A percentile compares a stretch with the other conserved stretches of the same genome.
phyloP scores from a whole-genome alignment of 306 rosid species.

The Medicago ruthenica region DNA sequence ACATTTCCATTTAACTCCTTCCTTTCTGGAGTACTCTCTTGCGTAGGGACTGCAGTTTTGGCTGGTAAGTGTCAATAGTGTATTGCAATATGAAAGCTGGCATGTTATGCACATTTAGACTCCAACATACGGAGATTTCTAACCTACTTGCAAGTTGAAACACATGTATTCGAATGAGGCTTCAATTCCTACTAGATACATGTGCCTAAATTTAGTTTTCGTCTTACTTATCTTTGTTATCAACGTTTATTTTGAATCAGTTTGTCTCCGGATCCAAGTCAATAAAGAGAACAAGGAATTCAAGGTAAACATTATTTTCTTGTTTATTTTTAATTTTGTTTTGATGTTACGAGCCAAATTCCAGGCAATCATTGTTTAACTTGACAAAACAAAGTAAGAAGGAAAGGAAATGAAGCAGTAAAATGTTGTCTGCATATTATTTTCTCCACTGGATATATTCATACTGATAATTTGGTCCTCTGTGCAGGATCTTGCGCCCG shows the following conservation, averaged over 20 bases:
- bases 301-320: constrained; percentile 60
- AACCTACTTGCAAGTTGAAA: background rate
- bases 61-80: constrained; percentile 69
- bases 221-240: constrained; percentile 33
- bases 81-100: background rate
- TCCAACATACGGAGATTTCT: background rate
- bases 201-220: background rate
- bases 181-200: background rate
- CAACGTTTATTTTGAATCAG: constrained; percentile 52
- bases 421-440: constrained; percentile 15
- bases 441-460: constrained; percentile 17
- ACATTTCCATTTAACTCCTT: constrained; percentile 95
- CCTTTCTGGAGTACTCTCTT: constrained; percentile 88
- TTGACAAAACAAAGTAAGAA: constrained; percentile 13
- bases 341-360: constrained; percentile 8
- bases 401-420: constrained; percentile 16
- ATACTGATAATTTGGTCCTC: constrained; percentile 24
- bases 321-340: background rate
- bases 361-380: background rate
- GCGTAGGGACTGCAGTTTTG: constrained; percentile 87
- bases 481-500: constrained; percentile 92
- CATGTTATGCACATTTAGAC: background rate
- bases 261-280: constrained; percentile 94
- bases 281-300: constrained; percentile 93
- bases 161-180: no score